phyloP scores from a whole-genome alignment of 192 early-diverging fungal genomes.

The Linderina pennispora region DNA sequence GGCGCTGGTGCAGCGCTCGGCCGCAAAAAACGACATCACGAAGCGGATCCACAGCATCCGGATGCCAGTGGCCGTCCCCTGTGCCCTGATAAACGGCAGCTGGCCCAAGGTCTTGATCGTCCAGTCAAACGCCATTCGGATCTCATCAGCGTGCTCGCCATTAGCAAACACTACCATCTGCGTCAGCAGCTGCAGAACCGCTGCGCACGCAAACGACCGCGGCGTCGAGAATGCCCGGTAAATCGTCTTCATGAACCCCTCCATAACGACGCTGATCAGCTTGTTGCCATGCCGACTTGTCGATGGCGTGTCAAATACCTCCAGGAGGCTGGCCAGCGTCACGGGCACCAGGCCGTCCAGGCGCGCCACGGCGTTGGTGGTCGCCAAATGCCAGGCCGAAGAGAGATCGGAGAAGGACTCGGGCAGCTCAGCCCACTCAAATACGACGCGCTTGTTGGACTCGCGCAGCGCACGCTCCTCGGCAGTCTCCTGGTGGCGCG shows the following conservation, averaged over 20 bases:
- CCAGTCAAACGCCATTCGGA: constrained; percentile 38
- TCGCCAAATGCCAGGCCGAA: constrained; percentile 24
- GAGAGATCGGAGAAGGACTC: constrained; percentile 11
- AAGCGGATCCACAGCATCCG: constrained; percentile 39
- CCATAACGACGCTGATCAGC: constrained; percentile 20
- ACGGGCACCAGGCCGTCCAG: constrained; percentile 28
- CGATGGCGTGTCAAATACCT: constrained; percentile 11
- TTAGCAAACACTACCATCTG: constrained; percentile 23
- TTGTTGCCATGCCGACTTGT: constrained; percentile 13
- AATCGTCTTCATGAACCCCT: constrained; percentile 19
- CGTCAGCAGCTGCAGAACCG: constrained; percentile 25
- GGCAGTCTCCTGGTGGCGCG: neutral
- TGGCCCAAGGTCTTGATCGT: constrained; percentile 12
- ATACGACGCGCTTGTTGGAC: constrained; percentile 30
- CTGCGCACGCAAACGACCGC: constrained; percentile 27
- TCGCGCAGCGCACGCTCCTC: constrained; percentile 19
- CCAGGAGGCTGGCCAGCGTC: constrained; percentile 15
- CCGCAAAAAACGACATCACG: constrained; percentile 38
- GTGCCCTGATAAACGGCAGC: constrained; percentile 15
- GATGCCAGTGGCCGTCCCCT: constrained; percentile 27
- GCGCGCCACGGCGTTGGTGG: constrained; percentile 8
- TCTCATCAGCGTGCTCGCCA: constrained; percentile 29
- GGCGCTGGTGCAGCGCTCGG: constrained; percentile 15
- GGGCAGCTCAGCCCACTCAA: constrained; percentile 29
- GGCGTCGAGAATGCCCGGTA: constrained; percentile 27